Conservation (phyloP, 2,329 filamentous ascomycete genomes). For the Fusarium tupiense region DNA sequence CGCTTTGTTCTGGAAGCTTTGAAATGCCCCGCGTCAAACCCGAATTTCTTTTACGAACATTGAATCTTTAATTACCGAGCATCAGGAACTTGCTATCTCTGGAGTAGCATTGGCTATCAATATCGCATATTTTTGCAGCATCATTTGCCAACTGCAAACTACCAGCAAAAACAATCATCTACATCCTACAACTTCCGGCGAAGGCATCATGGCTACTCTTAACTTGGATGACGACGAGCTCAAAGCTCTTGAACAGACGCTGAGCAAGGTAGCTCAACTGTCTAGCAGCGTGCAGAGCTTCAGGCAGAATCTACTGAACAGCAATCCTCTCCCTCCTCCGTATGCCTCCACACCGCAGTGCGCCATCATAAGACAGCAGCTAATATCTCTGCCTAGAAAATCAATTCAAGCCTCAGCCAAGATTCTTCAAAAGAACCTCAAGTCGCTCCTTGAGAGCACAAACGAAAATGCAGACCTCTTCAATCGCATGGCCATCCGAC, state of each 20-base stretch:
- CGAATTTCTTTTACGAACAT: background rate
- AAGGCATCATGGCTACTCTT: slow-evolving; percentile 53
- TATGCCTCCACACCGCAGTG: slow-evolving; percentile 47
- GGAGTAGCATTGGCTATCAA: background rate
- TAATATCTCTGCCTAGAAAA: slow-evolving; percentile 57
- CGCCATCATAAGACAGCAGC: background rate
- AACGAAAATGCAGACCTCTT: slow-evolving; percentile 74
- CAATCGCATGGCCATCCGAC: slow-evolving; percentile 76
- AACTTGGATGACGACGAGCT: slow-evolving; percentile 67
- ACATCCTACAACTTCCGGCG: background rate
- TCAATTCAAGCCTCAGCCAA: slow-evolving; percentile 77
- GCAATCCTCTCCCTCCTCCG: slow-evolving; percentile 74
- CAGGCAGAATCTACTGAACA: slow-evolving; percentile 67
- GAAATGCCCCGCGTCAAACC: slow-evolving; percentile 21
- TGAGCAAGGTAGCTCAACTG: slow-evolving; percentile 74
- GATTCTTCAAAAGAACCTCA: slow-evolving; percentile 77
- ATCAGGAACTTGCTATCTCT: background rate
- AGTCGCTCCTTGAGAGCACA: slow-evolving; percentile 72
- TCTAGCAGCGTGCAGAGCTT: slow-evolving; percentile 74
- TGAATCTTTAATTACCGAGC: background rate
- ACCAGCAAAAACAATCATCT: background rate
- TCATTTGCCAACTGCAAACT: background rate
- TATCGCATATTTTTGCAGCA: background rate
- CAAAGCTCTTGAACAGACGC: slow-evolving; percentile 76
- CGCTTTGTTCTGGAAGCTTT: slow-evolving; percentile 22